Evolutionary conservation across 106 monocot genomes (phyloP), one percentile per base, ranked within the genome.

Genomic region (Chionographis japonica): DNA sequence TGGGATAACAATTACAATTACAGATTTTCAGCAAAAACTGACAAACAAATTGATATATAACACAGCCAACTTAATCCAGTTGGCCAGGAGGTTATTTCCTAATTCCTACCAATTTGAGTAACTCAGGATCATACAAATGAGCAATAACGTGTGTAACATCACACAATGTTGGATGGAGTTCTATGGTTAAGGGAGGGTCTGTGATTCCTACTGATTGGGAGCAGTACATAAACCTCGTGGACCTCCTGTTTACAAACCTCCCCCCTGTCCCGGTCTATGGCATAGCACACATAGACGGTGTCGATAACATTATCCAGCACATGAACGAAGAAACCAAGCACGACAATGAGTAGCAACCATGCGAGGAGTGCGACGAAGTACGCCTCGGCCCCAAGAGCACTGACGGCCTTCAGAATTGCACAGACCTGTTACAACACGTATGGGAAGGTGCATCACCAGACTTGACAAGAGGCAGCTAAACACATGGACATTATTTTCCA

Each of bases 291-390:
- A 60, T 95, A 95, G 39, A 91, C 66, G 0, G 91, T 86, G 59
- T 95, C 94, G 4, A 95, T 81, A 17, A 91, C 88, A 63, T 85
- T 88, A 55, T 95, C 94, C 74, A 95, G 61, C 40, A 95, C 91
- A 39, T 84, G 91, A 42, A 88, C 80, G 46, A 95, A 84, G 78
- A 84, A 95, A 18, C 91, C 81, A 38, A 88, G 55, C 18, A 84
- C 69, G 16, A 84, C 20, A 61, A 95, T 79, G 53, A 95, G 81
- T 15, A 91, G 74, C 61, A 84, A 4, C 88, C 82, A 91, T 54
- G 91, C 79, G 14, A 88, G 73, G 65, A 50, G 81, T 12, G 88
- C 79, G 1, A 91, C 69, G 36, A 79, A 16, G 61, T 95, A 95
- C 13, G 79, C 64, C 58, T 82, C 77, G 8, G 49, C 49, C 10